phyloP scores from a whole-genome alignment of 768 basidiomycete genomes.

The Tricholoma sp. region DNA sequence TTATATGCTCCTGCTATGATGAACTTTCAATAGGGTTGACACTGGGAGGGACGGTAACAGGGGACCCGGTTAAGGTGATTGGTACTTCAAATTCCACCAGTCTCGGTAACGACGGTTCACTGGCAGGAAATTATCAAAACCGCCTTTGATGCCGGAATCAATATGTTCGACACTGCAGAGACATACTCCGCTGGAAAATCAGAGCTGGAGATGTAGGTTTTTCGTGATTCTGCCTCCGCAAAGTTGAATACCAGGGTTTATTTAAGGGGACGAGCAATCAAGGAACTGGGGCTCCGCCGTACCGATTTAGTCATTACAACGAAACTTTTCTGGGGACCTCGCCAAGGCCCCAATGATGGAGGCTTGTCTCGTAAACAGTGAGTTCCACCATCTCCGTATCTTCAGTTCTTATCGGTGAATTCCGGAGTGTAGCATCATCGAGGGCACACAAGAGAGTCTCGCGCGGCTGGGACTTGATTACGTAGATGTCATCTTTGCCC shows the following conservation, averaged over 20 bases:
- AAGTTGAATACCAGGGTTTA: no score
- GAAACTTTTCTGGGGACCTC: conserved; percentile 70
- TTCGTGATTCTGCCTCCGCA: no score
- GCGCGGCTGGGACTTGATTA: conserved; percentile 66
- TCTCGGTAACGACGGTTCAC: no score
- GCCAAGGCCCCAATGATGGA: conserved; percentile 45
- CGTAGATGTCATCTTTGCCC: conserved; percentile 63
- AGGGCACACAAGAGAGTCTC: conserved; percentile 59
- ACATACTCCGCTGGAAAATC: conserved; percentile 57
- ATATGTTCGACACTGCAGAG: conserved; percentile 68
- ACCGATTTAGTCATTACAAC: conserved; percentile 67
- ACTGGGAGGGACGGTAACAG: no score
- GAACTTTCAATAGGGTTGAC: no score
- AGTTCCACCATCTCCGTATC: no score
- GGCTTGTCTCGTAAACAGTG: conserved; percentile 55
- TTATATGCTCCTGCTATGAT: no score
- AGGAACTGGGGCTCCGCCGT: conserved; percentile 60
- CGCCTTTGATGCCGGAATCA: conserved; percentile 69
- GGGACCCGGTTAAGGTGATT: no score
- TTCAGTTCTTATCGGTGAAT: no score
- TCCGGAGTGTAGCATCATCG: conserved; percentile 60
- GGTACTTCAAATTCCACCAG: no score
- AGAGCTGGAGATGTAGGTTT: conserved; percentile 60
- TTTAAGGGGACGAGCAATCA: conserved; percentile 59
- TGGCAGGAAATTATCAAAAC: conserved; percentile 71